Percentiles rank a stretch among this genome's conserved stretches.
These are phyloP conservation scores for Penicillium decumbens DNA, from an alignment of 2,329 filamentous ascomycete genomes.

Conservation along the genomic window DNA sequence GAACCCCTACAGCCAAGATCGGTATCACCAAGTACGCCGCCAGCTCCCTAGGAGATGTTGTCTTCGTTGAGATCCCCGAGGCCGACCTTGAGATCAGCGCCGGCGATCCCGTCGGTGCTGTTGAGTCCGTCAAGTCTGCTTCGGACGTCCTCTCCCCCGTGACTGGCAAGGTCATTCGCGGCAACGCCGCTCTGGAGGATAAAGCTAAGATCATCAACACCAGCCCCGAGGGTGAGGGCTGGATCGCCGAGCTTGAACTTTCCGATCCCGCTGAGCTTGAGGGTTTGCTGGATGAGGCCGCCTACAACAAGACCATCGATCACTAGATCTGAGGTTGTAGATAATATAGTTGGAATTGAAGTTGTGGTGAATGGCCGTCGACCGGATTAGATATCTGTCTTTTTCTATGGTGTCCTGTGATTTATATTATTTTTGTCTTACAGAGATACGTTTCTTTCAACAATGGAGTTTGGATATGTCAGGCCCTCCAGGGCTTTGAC, in stretches of 20 bases:
- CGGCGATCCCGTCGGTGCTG: slow-evolving; percentile 84
- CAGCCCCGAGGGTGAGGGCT: slow-evolving; percentile 83
- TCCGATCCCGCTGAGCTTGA: slow-evolving; percentile 67
- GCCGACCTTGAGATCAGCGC: slow-evolving; percentile 62
- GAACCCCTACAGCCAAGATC: slow-evolving; percentile 52
- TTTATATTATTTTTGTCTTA: slow-evolving; percentile 13
- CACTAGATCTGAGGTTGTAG: slow-evolving; percentile 39
- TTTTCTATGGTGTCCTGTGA: slow-evolving; percentile 9
- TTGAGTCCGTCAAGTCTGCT: slow-evolving; percentile 98
- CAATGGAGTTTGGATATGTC: slow-evolving; percentile 18
- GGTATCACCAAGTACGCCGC: slow-evolving; percentile 92
- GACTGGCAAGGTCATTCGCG: slow-evolving; percentile 66
- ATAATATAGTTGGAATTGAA: slow-evolving; percentile 16
- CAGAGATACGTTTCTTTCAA: slow-evolving; percentile 22
- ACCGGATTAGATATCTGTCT: not conserved
- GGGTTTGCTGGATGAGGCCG: slow-evolving; percentile 67
- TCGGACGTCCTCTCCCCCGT: slow-evolving; percentile 93
- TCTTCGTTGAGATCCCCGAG: slow-evolving; percentile 90
- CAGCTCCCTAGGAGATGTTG: slow-evolving; percentile 87
- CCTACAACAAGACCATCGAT: slow-evolving; percentile 69
- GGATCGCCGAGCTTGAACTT: slow-evolving; percentile 86
- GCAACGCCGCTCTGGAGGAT: slow-evolving; percentile 73
- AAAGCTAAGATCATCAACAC: slow-evolving; percentile 85
- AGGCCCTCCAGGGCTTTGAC: slow-evolving; percentile 15
- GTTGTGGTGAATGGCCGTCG: slow-evolving; percentile 2